phyloP scores from a whole-genome alignment of 2,329 filamentous ascomycete genomes.

The Phyllosticta citriasiana region DNA sequence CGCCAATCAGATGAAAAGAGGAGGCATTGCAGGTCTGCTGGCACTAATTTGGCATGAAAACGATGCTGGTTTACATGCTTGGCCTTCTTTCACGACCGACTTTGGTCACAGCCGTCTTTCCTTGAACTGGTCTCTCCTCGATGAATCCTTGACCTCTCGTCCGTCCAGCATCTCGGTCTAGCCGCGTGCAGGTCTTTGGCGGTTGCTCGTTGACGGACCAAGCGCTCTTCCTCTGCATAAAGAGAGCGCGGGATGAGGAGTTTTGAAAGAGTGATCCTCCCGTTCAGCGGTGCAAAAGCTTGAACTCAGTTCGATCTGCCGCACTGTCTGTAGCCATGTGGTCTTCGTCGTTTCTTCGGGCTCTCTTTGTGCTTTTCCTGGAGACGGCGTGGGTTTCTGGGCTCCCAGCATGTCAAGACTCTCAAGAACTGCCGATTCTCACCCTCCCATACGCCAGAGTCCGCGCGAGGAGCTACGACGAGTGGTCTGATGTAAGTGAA shows the following conservation, averaged over 20 bases:
- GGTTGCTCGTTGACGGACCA: background rate
- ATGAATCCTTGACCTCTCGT: background rate
- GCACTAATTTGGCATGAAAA: background rate
- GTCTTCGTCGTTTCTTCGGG: background rate
- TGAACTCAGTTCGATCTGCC: background rate
- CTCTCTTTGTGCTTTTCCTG: background rate
- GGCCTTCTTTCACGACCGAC: background rate
- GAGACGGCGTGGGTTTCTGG: background rate
- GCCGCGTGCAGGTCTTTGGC: background rate
- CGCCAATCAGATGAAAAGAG: background rate
- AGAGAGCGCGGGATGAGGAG: background rate
- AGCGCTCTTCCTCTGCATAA: background rate
- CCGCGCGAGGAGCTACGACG: conserved; percentile 21
- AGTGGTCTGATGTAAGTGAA: conserved; percentile 18
- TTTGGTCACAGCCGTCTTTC: background rate
- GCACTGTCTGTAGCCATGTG: background rate
- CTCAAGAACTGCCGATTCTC: conserved; percentile 19
- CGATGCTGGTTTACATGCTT: background rate
- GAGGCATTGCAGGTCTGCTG: background rate
- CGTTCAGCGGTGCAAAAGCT: background rate
- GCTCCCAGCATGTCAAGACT: background rate
- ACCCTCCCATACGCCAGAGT: conserved; percentile 27
- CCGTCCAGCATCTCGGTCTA: background rate
- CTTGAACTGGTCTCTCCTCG: background rate
- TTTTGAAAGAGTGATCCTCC: background rate